Percentiles rank a stretch among this genome's conserved stretches.
These are phyloP conservation scores for Candida sithepensis DNA, from an alignment of 805 yeast genomes.

Conservation along the genomic window DNA sequence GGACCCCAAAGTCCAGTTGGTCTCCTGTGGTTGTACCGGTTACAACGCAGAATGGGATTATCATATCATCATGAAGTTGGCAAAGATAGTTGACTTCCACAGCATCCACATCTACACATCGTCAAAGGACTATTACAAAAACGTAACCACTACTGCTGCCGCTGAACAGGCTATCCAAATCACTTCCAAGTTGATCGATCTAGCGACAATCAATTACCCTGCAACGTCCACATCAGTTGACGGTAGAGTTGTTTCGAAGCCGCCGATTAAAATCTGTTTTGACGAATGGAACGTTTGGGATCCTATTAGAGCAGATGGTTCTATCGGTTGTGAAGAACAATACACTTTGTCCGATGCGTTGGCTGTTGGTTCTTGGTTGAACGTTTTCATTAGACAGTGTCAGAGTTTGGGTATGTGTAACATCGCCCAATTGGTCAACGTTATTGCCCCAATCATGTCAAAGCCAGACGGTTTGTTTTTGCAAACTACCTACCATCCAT, in stretches of 20 bases:
- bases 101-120: constrained; percentile 33
- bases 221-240: constrained; percentile 8
- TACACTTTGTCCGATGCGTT: constrained; percentile 32
- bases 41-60: constrained; percentile 29
- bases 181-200: constrained; percentile 26
- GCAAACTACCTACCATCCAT: constrained; percentile 31
- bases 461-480: constrained; percentile 22
- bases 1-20: constrained; percentile 26
- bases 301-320: constrained; percentile 29
- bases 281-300: constrained; percentile 39
- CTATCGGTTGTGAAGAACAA: constrained; percentile 31
- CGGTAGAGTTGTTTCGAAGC: constrained; percentile 7
- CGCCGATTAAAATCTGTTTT: constrained; percentile 28
- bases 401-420: constrained; percentile 32
- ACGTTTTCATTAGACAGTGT: constrained; percentile 32
- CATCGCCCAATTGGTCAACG: constrained; percentile 34
- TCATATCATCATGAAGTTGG: constrained; percentile 23
- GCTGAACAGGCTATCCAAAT: constrained; percentile 33
- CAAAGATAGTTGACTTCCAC: constrained; percentile 27
- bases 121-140: constrained; percentile 22
- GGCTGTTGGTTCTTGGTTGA: constrained; percentile 34
- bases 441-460: constrained; percentile 36
- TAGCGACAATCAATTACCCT: constrained; percentile 26
- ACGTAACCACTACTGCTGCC: constrained; percentile 29
- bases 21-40: constrained; percentile 33